phyloP scores from a whole-genome alignment of 1,284 basidiomycete species.

The Naganishia sp. region DNA sequence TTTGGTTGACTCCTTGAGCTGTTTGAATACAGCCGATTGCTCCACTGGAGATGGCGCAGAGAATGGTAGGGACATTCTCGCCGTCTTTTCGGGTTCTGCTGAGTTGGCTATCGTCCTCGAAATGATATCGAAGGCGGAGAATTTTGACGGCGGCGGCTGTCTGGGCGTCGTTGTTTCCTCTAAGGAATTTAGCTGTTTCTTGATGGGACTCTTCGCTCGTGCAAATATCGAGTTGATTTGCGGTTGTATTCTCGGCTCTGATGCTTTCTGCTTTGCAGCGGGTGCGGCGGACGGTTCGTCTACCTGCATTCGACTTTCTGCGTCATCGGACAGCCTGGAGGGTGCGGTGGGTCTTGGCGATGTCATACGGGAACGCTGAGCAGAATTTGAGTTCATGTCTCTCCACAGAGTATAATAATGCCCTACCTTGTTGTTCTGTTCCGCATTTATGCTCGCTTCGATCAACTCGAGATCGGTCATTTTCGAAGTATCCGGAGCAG shows the following conservation, averaged over 20 bases:
- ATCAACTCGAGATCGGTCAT: conserved; percentile 32
- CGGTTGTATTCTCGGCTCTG: neutral
- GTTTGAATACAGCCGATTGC: neutral
- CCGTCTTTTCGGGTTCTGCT: neutral
- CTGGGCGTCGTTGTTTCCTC: conserved; percentile 6
- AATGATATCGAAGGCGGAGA: conserved; percentile 21
- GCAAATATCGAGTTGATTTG: conserved; percentile 9
- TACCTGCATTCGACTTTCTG: conserved; percentile 11
- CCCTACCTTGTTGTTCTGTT: conserved; percentile 16
- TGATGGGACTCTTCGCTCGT: conserved; percentile 4
- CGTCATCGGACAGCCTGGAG: neutral
- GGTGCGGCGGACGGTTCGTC: neutral
- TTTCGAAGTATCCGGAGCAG: conserved; percentile 7
- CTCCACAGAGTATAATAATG: too few relatives aligned
- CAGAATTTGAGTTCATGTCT: neutral
- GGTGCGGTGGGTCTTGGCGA: neutral
- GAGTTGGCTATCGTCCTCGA: conserved; percentile 13
- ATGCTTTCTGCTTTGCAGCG: neutral
- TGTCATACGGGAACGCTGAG: conserved; percentile 1
- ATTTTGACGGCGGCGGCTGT: conserved; percentile 12
- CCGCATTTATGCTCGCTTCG: conserved; percentile 18
- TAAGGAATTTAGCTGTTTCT: neutral
- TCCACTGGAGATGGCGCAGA: neutral
- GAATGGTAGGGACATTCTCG: conserved; percentile 2
- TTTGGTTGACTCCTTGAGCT: neutral